Base-by-base conservation (phyloP, 768 basidiomycete genomes). In the Kwoniella shandongensis region DNA sequence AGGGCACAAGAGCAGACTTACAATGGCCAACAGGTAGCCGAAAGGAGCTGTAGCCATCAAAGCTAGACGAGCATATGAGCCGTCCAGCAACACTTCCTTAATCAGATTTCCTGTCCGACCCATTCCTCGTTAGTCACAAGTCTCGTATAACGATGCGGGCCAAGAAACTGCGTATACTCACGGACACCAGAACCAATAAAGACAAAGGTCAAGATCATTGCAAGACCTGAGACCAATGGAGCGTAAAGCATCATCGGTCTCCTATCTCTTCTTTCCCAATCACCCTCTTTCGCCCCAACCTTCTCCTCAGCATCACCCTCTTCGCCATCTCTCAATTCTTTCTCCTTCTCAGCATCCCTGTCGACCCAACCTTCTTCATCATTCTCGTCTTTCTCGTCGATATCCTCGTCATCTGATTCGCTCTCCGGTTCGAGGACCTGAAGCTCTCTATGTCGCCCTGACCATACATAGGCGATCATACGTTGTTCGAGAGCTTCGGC, bases 391-490 rank as follows among this genome's bases (percentile, higher is more conserved):
- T 26, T 38, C 32, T 54, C 56, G 22, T 52, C 51, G 17, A 53
- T 32, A 22, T 52, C 59, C 44, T 67, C 61, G 22, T 57, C 62
- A 7, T 67, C 63, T 36, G 53, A 53, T 23, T 62, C 59, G 4
- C 49, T 47, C 17, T 69, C 67, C 13, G 50, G 54, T 35, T 65
- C 65, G 25, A 69, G 44, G 5, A 56, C 45, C n/a, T 55, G 56
- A 17, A 64, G 49, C 42, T 69, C 68, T 27, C 62, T 52, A 46
- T 69, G 62, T 25, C 65, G 59, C 15, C 61, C 57, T 22, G 80
- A 76, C 89, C 89, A 90, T 51, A 92, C 86, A 66, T 87, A 85
- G 67, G 85, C 84, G 79, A 91, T 88, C 71, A 91, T 80, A 63
- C 85, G 86, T 23, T 83, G 81, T 62, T 85, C 84, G 51, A 84